phyloP scores from a whole-genome alignment of 164 flowering plant genomes.

The Vitis amurensis region DNA sequence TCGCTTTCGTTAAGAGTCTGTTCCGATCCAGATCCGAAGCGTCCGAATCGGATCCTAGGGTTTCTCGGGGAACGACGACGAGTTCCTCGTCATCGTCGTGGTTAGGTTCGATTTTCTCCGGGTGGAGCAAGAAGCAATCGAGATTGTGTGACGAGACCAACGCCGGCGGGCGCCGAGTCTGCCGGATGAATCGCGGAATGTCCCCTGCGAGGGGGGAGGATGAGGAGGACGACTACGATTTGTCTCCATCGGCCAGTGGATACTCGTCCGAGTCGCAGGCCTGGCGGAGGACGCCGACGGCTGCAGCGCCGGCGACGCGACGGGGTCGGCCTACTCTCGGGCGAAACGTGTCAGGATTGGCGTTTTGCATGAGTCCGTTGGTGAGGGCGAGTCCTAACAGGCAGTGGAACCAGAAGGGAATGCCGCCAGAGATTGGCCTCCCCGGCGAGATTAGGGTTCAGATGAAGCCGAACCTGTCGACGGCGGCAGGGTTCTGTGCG shows the following conservation, averaged over 20 bases:
- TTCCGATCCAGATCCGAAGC: slow-evolving; percentile 55
- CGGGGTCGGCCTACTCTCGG: slow-evolving; percentile 21
- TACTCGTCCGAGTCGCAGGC: slow-evolving; percentile 41
- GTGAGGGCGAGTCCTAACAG: slow-evolving; percentile 75
- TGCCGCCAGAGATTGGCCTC: slow-evolving; percentile 36
- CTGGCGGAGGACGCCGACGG: slow-evolving; percentile 43
- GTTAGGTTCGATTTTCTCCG: slow-evolving; percentile 30
- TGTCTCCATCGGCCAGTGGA: slow-evolving; percentile 39
- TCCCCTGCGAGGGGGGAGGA: slow-evolving; percentile 55
- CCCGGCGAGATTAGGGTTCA: slow-evolving; percentile 54
- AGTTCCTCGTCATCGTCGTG: slow-evolving; percentile 33
- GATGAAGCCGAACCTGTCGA: slow-evolving; percentile 45
- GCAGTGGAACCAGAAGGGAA: slow-evolving; percentile 42
- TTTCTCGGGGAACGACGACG: slow-evolving; percentile 14
- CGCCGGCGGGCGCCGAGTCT: slow-evolving; percentile 17
- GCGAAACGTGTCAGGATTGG: slow-evolving; percentile 47
- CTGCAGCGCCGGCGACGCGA: slow-evolving; percentile 15
- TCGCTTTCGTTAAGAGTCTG: slow-evolving; percentile 27
- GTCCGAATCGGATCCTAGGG: slow-evolving; percentile 16
- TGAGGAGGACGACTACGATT: slow-evolving; percentile 24
- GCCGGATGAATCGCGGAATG: slow-evolving; percentile 65
- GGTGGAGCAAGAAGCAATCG: slow-evolving; percentile 25
- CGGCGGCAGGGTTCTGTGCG: slow-evolving; percentile 63
- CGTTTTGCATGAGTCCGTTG: slow-evolving; percentile 85
- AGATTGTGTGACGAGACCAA: background rate